Percentiles rank a stretch among this genome's conserved stretches.
These are phyloP conservation scores for Pseudogymnoascus sp. DNA, from an alignment of 2,329 filamentous ascomycete species.

Conservation along the genomic window DNA sequence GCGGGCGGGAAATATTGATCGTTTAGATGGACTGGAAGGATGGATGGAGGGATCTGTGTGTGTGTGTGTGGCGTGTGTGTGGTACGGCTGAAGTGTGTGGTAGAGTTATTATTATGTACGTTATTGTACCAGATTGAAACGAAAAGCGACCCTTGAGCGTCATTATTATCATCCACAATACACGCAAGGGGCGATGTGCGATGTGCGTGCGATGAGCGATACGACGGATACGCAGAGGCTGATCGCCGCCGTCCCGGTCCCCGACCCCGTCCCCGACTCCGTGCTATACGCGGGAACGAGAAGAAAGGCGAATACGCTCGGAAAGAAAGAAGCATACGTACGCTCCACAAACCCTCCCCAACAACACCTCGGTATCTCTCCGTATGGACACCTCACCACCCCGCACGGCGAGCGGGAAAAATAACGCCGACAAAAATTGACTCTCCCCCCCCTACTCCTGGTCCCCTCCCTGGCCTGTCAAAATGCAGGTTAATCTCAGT, in stretches of 20 bases:
- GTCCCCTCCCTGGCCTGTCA: not conserved
- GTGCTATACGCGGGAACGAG: not conserved
- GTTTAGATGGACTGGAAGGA: not conserved
- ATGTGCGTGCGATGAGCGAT: not conserved
- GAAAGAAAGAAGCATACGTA: not conserved
- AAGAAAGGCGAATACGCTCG: not conserved
- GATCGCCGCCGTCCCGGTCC: not conserved
- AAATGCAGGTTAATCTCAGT: slow-evolving; percentile 9
- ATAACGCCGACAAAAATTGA: slow-evolving; percentile 4
- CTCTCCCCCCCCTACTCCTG: not conserved
- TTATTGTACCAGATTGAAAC: not conserved
- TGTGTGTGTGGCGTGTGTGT: too few species aligned
- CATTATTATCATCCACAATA: not conserved
- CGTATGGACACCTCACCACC: not conserved
- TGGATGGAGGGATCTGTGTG: too few species aligned
- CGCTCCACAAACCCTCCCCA: not conserved
- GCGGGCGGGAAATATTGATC: slow-evolving; percentile 9
- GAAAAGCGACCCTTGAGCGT: not conserved
- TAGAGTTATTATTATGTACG: not conserved
- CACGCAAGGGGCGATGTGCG: not conserved
- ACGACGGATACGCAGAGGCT: not conserved
- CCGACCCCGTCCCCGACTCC: too few species aligned
- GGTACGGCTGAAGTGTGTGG: not conserved
- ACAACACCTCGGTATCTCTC: not conserved
- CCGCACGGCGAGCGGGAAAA: not conserved